Base-by-base conservation (phyloP, 108 stramenopile species). In the Asterionellopsis glacialis region DNA sequence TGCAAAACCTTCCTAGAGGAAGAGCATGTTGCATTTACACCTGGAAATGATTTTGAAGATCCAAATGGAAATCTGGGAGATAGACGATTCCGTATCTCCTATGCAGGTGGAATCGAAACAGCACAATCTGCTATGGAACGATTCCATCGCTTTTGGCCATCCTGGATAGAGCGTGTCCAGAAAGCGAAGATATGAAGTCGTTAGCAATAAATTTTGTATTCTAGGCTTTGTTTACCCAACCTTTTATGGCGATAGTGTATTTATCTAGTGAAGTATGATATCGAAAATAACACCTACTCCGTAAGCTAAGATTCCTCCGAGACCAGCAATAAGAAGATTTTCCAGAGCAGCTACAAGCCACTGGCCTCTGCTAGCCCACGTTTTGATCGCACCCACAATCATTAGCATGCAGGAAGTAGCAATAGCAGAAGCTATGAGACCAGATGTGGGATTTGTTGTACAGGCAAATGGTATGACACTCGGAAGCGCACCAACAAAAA, bases 21-120 rank as follows among this genome's bases (percentile, higher is more conserved):
- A 59, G 62, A 79, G 23, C 69, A 84, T 41, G 90, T 92, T 16
- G 95, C 95, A 1, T 85, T 96, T 51, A 94, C 93, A 10, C 91
- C 93, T 10, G 95, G 95, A 15, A 87, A 64, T 50, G 95, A 96
- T 65, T 96, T 96, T 76, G 95, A 96, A 65, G 90, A 93, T 72
- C 86, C 86, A 16, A 28, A 71, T 9, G 67, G 60, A 18, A 64
- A 53, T 23, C 24, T 90, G 11, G 95, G 95, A 19, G 76, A 87
- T 59, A 61, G 87, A 7, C 80, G 95, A 45, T 84, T 95, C 57
- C 83, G 95, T 9, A 88, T 95, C 18, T 81, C 79, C 50, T 95
- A 91, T 64, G 88, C 90, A 11, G 94, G 91, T 13, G 89, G 85
- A 24, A 66, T 80, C 4, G 81, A 79, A 38, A 85, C 74, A 11